phyloP scores from a whole-genome alignment of 1,284 basidiomycete genomes.

The Naganishia cerealis region DNA sequence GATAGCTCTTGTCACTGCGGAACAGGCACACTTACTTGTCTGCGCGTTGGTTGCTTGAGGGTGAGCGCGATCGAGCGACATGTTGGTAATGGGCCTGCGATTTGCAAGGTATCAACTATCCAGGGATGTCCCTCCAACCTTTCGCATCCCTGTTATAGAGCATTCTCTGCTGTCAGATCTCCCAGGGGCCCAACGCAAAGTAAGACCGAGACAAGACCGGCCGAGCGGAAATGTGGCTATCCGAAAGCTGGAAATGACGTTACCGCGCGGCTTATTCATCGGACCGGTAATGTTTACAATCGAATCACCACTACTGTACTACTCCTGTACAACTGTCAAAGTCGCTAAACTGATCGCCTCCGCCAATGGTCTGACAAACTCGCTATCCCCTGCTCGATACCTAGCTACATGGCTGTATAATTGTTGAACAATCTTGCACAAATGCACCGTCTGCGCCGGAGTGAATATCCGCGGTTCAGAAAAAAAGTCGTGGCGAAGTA shows the following conservation, averaged over 20 bases:
- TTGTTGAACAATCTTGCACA: slow-evolving; percentile 21
- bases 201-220: neutral
- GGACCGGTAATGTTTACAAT: too few species aligned
- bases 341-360: neutral
- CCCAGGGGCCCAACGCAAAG: too few species aligned
- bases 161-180: neutral
- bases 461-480: slow-evolving; percentile 28
- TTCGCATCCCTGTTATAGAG: neutral
- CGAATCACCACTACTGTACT: too few species aligned
- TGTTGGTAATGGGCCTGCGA: neutral
- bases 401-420: slow-evolving; percentile 32
- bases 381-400: slow-evolving; percentile 32
- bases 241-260: neutral
- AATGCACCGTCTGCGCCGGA: slow-evolving; percentile 15
- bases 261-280: too few species aligned
- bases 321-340: neutral
- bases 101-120: neutral
- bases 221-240: neutral
- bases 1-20: neutral
- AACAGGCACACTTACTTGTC: slow-evolving; percentile 33
- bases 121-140: neutral
- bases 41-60: slow-evolving; percentile 33
- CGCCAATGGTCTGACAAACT: slow-evolving; percentile 5
- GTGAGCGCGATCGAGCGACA: slow-evolving; percentile 14
- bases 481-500: slow-evolving; percentile 22